phyloP scores from a whole-genome alignment of 2,329 filamentous ascomycete species.

The Clonostachys sp. region DNA sequence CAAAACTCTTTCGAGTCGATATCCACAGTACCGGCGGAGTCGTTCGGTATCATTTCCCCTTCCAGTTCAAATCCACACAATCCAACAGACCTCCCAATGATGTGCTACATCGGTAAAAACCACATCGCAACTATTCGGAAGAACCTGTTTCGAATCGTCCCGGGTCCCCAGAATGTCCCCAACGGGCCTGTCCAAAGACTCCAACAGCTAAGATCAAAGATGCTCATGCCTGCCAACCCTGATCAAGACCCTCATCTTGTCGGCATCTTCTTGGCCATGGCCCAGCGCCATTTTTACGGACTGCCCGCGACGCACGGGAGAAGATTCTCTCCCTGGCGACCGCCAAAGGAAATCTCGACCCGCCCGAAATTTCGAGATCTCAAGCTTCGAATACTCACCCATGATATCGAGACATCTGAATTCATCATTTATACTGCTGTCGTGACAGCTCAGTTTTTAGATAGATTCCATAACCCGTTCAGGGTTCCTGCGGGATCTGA shows the following conservation, averaged over 20 bases:
- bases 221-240: slow-evolving; percentile 37
- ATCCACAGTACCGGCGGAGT: slow-evolving; percentile 26
- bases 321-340: slow-evolving; percentile 6
- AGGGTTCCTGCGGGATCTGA: slow-evolving; percentile 23
- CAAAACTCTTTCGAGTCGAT: slow-evolving; percentile 24
- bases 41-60: slow-evolving; percentile 13
- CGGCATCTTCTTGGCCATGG: slow-evolving; percentile 50
- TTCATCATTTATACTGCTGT: slow-evolving; percentile 50
- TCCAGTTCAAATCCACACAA: slow-evolving; percentile 11
- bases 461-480: slow-evolving; percentile 43
- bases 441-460: slow-evolving; percentile 41
- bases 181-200: slow-evolving; percentile 45
- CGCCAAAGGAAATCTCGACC: slow-evolving; percentile 9
- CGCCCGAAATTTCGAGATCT: slow-evolving; percentile 35
- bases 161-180: slow-evolving; percentile 27
- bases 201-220: slow-evolving; percentile 39
- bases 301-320: background rate
- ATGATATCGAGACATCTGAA: slow-evolving; percentile 39
- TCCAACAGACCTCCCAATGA: slow-evolving; percentile 22
- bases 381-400: slow-evolving; percentile 44
- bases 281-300: slow-evolving; percentile 48
- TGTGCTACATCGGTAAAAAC: slow-evolving; percentile 41
- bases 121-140: slow-evolving; percentile 39
- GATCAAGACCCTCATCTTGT: slow-evolving; percentile 50
- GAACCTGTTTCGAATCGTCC: slow-evolving; percentile 39